These are phyloP conservation scores for Toxoplasma gondii DNA, from an alignment of 169 alveolate species.

Conservation along the genomic window DNA sequence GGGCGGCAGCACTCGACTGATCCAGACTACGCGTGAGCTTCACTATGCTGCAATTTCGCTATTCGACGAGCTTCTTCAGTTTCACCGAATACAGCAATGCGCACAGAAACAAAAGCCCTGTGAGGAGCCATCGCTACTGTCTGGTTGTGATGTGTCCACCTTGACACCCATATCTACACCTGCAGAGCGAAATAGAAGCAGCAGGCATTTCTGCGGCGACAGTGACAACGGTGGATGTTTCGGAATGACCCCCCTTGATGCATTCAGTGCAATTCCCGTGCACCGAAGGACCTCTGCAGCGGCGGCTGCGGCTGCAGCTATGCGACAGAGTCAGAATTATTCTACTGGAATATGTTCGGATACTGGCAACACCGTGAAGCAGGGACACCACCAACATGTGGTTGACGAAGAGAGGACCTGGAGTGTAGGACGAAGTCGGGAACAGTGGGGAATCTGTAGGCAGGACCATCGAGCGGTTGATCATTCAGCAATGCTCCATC, in stretches of 20 bases:
- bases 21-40: not conserved
- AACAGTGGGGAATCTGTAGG: too few species aligned
- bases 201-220: not conserved
- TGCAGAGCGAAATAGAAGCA: not conserved
- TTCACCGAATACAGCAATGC: slow-evolving; percentile 6
- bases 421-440: too few species aligned
- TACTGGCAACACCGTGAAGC: too few species aligned
- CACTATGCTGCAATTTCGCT: not conserved
- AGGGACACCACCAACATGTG: too few species aligned
- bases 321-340: not conserved
- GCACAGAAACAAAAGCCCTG: not conserved
- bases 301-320: not conserved
- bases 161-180: not conserved
- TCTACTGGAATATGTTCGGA: too few species aligned
- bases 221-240: not conserved
- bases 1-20: not conserved
- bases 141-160: not conserved
- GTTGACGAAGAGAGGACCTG: too few species aligned
- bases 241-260: not conserved
- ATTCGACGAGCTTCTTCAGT: slow-evolving; percentile 16
- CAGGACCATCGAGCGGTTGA: too few species aligned
- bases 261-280: not conserved
- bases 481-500: too few species aligned
- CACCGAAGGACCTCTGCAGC: not conserved
- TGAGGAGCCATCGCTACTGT: not conserved